phyloP scores from a whole-genome alignment of 352 stramenopile species.

The Pythium aquatile region DNA sequence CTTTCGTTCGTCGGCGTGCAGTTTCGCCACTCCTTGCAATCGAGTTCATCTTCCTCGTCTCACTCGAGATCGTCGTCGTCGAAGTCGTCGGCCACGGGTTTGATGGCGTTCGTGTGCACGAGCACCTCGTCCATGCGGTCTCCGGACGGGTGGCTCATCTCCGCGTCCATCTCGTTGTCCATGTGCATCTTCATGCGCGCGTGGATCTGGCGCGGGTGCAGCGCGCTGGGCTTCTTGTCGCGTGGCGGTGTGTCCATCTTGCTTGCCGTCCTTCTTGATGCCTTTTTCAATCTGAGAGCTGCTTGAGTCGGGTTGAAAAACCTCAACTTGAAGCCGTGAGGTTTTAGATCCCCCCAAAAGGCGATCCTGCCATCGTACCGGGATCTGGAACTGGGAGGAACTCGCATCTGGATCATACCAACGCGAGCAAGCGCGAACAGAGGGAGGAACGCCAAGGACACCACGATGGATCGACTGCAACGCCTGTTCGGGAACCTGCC shows the following conservation, averaged over 20 bases:
- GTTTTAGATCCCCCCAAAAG: constrained; percentile 20
- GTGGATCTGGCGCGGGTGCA: constrained; percentile 56
- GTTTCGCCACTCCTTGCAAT: no score
- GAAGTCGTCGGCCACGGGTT: constrained; percentile 66
- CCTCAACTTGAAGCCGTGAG: constrained; percentile 29
- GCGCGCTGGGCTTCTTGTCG: constrained; percentile 36
- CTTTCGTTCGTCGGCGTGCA: no score
- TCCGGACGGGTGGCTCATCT: constrained; percentile 47
- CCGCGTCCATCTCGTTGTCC: constrained; percentile 62
- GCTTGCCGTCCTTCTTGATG: constrained; percentile 4
- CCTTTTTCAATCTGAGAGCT: neutral
- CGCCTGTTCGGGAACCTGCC: constrained; percentile 85
- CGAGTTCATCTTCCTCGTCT: constrained; percentile 8
- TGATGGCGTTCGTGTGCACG: constrained; percentile 56
- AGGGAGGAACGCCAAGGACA: constrained; percentile 16
- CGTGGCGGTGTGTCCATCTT: constrained; percentile 71
- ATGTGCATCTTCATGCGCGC: constrained; percentile 74
- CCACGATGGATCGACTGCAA: constrained; percentile 79
- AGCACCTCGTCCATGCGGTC: constrained; percentile 50
- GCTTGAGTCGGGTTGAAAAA: constrained; percentile 10
- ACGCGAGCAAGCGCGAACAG: constrained; percentile 23
- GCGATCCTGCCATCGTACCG: constrained; percentile 23
- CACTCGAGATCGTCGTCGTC: constrained; percentile 78
- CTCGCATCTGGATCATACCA: constrained; percentile 4
- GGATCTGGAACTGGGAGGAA: constrained; percentile 18